Conservation (phyloP, 495 filamentous ascomycete genomes). For the Amniculicola lignicola region DNA sequence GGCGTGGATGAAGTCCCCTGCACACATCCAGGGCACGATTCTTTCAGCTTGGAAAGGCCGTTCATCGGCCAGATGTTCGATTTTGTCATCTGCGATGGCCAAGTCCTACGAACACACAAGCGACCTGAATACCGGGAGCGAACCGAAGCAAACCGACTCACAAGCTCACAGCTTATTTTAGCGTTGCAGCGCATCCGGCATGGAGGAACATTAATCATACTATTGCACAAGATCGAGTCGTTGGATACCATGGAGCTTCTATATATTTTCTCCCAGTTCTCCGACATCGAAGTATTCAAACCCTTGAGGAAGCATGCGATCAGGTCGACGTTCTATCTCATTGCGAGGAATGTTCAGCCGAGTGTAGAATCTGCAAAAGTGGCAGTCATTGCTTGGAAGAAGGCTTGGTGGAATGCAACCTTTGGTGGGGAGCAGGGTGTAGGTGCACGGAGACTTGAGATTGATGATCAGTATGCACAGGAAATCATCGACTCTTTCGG, state of each 20-base stretch:
- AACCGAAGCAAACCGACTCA: conserved; percentile 46
- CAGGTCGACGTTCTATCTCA: conserved; percentile 55
- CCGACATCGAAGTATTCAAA: conserved; percentile 51
- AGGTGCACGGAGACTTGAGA: neutral
- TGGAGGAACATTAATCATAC: conserved; percentile 50
- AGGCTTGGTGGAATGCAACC: neutral
- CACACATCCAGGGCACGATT: conserved; percentile 45
- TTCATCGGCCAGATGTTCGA: conserved; percentile 45
- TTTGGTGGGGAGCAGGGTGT: neutral
- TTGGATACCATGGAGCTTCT: conserved; percentile 45
- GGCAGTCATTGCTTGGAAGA: neutral
- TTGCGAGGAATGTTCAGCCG: conserved; percentile 49
- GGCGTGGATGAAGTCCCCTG: conserved; percentile 44
- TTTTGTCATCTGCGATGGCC: conserved; percentile 57
- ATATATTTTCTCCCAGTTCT: conserved; percentile 46
- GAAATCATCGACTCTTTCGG: neutral
- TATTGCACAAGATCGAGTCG: conserved; percentile 52
- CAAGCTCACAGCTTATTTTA: conserved; percentile 48
- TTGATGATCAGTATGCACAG: neutral
- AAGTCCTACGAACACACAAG: conserved; percentile 51
- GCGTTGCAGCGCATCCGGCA: conserved; percentile 47
- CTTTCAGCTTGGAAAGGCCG: conserved; percentile 43
- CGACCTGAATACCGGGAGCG: conserved; percentile 45
- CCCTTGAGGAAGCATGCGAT: conserved; percentile 43
- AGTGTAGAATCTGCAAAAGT: neutral